These are phyloP conservation scores for Colletotrichum trifolii DNA, from an alignment of 2,329 filamentous ascomycete species.

Conservation along the genomic window DNA sequence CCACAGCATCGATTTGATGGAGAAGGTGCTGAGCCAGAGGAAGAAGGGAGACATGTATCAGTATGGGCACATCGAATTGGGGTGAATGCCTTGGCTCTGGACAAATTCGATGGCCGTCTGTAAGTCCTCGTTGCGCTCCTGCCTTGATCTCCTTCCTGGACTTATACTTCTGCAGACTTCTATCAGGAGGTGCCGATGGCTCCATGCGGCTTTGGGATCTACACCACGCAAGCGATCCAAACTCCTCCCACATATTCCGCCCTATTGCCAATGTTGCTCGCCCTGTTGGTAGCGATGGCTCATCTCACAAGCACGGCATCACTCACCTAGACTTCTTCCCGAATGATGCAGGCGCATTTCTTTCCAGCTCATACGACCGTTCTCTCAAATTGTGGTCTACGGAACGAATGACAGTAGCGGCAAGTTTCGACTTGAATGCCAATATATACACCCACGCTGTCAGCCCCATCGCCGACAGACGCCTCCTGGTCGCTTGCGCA, in stretches of 20 bases:
- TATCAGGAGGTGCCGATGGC: slow-evolving; percentile 88
- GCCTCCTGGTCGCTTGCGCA: slow-evolving; percentile 87
- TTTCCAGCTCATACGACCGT: slow-evolving; percentile 83
- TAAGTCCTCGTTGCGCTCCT: slow-evolving; percentile 48
- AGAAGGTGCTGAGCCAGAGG: slow-evolving; percentile 39
- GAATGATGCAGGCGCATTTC: slow-evolving; percentile 79
- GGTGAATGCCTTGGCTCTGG: slow-evolving; percentile 82
- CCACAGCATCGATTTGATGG: slow-evolving; percentile 78
- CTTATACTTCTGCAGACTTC: slow-evolving; percentile 61
- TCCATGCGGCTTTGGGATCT: slow-evolving; percentile 90
- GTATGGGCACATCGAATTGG: slow-evolving; percentile 80
- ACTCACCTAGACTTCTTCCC: slow-evolving; percentile 83
- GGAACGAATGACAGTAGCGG: slow-evolving; percentile 68
- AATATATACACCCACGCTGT: slow-evolving; percentile 82
- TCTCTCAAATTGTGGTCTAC: slow-evolving; percentile 81
- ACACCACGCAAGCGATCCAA: slow-evolving; percentile 65
- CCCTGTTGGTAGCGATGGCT: slow-evolving; percentile 45
- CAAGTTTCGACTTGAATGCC: slow-evolving; percentile 74
- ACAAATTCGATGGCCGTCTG: slow-evolving; percentile 84
- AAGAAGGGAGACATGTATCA: slow-evolving; percentile 26
- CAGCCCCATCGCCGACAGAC: slow-evolving; percentile 73
- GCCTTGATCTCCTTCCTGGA: neutral
- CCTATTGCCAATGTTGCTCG: slow-evolving; percentile 64
- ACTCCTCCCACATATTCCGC: slow-evolving; percentile 59
- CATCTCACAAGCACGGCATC: slow-evolving; percentile 74